A percentile compares a stretch with the other conserved stretches of the same genome.
Conservation (phyloP, 1,284 basidiomycete species). For the Fomitiporia mediterranea region DNA sequence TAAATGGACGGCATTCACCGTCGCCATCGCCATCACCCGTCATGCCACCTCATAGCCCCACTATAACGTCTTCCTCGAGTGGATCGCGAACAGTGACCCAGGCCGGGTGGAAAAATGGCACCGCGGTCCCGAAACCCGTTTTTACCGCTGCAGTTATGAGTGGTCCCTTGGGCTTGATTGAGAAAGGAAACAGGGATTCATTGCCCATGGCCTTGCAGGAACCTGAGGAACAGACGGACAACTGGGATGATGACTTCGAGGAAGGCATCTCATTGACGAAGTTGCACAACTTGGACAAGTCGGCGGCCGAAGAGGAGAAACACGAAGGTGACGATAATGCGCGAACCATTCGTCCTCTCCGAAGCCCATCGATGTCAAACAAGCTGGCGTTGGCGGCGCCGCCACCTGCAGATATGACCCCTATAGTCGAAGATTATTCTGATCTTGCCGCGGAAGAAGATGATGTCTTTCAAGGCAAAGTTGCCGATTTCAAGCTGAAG, state of each 20-base stretch:
- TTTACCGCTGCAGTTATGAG: slow-evolving; percentile 15
- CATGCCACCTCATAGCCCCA: slow-evolving; percentile 29
- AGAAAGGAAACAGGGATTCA: slow-evolving; percentile 56
- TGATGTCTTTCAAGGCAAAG: slow-evolving; percentile 68
- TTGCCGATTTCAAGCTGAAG: slow-evolving; percentile 78
- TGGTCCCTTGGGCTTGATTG: slow-evolving; percentile 33
- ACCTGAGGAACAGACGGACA: slow-evolving; percentile 83
- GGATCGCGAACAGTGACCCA: slow-evolving; percentile 26
- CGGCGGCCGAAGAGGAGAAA: slow-evolving; percentile 55
- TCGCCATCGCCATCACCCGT: slow-evolving; percentile 28
- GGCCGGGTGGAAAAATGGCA: slow-evolving; percentile 14
- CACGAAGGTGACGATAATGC: slow-evolving; percentile 66
- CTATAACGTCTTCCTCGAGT: slow-evolving; percentile 29
- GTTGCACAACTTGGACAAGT: slow-evolving; percentile 70
- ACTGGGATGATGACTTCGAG: slow-evolving; percentile 98
- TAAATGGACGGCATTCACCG: slow-evolving; percentile 38
- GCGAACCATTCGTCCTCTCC: slow-evolving; percentile 68
- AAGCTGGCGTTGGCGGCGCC: slow-evolving; percentile 53
- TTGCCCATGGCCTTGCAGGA: slow-evolving; percentile 53
- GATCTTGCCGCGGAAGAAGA: slow-evolving; percentile 77
- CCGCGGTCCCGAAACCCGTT: slow-evolving; percentile 16
- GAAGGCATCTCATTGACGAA: slow-evolving; percentile 87
- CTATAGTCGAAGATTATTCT: slow-evolving; percentile 86
- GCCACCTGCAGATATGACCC: slow-evolving; percentile 52
- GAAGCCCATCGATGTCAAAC: slow-evolving; percentile 53